Evolutionary conservation across 2,329 filamentous ascomycete species (phyloP), one percentile per base, ranked within the genome.

Genomic region (Mycocentrospora acerina): DNA sequence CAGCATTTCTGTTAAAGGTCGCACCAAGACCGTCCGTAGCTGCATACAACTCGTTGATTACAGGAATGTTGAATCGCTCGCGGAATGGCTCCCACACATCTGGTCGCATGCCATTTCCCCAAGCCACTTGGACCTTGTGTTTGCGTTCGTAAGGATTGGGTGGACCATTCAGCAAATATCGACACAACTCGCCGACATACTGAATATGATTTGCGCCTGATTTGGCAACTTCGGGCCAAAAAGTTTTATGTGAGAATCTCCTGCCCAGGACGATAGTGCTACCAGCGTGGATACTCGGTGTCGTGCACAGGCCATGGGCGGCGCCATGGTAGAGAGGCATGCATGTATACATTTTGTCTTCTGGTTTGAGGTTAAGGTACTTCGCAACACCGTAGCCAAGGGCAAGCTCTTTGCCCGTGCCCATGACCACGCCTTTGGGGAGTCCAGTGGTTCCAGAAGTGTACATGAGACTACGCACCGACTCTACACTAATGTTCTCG

Each of bases 51-150:
- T 71, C 68, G 25, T 67, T 59, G 38, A 71, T 68, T 13, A 61
- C 48, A 4, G 62, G 59, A 26, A 70, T 68, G 11, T 57, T 56
- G 42, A 70, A 71, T 2, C 68, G 56, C 33, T 69, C 48, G 13
- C 65, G 57, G 39, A 71, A 71, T 0, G 51, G 54, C 37, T 67
- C 64, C 66, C 68, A 71, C 0, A 71, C 66, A 42, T 71, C 68
- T 10, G 66, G 64, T 10, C 68, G 44, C 62, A 71, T 67, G n/a
- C 68, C 68, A 33, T 71, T 71, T 10, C 67, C 67, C 61, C 60
- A 69, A 4, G 63, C 65, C 40, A 64, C 42, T 14, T 58, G 31
- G 2, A 65, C 63, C 13, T 57, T 62, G 38, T 69, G 60, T 10
- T 48, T 49, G 9, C 53, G 48, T 37, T 68, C 65, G 25, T 53